Percentiles rank a stretch among this genome's conserved stretches.
phyloP scores from a whole-genome alignment of 176 grass and related monocot genomes.

The Triticum urartu region DNA sequence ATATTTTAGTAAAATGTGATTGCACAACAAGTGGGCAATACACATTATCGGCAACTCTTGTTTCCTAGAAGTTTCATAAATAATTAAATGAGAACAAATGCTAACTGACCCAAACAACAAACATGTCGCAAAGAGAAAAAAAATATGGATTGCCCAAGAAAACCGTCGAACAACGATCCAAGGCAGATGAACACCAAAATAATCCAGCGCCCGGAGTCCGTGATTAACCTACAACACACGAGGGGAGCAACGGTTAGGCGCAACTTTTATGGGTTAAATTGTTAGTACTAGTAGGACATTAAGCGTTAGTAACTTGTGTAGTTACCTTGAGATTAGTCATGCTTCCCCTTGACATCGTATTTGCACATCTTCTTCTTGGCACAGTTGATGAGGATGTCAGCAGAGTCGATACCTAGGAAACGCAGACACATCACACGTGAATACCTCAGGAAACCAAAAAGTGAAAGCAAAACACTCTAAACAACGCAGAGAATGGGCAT shows the following conservation, averaged over 20 bases:
- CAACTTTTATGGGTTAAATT: too few species aligned
- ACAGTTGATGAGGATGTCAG: constrained; percentile 39
- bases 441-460: neutral
- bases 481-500: neutral
- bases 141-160: neutral
- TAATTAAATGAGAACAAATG: neutral
- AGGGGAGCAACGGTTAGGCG: too few species aligned
- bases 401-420: constrained; percentile 45
- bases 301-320: too few species aligned
- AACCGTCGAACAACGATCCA: neutral
- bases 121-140: too few species aligned
- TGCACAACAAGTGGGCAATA: neutral
- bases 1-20: neutral
- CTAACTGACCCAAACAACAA: too few species aligned
- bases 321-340: neutral
- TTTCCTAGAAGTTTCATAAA: neutral
- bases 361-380: constrained; percentile 36
- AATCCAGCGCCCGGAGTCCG: neutral
- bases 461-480: neutral
- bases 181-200: neutral
- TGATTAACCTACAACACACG: neutral
- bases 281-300: too few species aligned
- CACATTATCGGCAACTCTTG: neutral
- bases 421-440: neutral
- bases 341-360: constrained; percentile 26